Evolutionary conservation across 257 asterid species (phyloP), one percentile per base, ranked within the genome.

Genomic region (Ocimum tenuiflorum): DNA sequence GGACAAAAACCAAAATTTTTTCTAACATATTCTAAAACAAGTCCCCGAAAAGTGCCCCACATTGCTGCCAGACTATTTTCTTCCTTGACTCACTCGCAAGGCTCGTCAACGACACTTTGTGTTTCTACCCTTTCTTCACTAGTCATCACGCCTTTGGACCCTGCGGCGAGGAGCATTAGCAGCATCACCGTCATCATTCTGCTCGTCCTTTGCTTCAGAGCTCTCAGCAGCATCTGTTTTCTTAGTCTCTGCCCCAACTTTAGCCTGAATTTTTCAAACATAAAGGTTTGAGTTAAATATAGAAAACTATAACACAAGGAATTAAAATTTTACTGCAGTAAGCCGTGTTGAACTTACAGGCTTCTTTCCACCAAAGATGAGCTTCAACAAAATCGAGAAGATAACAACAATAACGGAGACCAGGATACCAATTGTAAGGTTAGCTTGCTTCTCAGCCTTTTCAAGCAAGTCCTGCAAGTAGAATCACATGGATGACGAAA

Each of bases 361-460:
- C 83, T 86, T 89, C 88, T 94, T 94, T 62, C 96, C 90, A 11
- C 99, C 97, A 14, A 90, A 89, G 59, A 88, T 62, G 33, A 90
- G 85, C 79, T 80, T 89, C 48, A 85, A 69, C 20, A 90, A 33
- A 74, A 90, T 41, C 0, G 97, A 79, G 60, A 90, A 65, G 79
- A 90, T 1, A 38, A 88, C 48, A 5, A 86, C 84, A 7, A 81
- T 62, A 14, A 82, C 22, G 4, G 99, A 73, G 65, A 78, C 63
- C 0, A 89, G 68, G 48, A 87, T 62, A 42, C 91, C 95, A 54
- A 94, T 74, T 10, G 95, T 86, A 71, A 90, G 82, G 75, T 84
- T 88, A 18, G 99, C 85, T 59, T 89, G 95, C 69, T 60, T 71
- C 83, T 94, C 99, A 5, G 99, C 99, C 76, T 94, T 88, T 58